Evolutionary conservation across 2,329 filamentous ascomycete species (phyloP), one percentile per base, ranked within the genome.

Genomic region (Colletotrichum ledebouriae): DNA sequence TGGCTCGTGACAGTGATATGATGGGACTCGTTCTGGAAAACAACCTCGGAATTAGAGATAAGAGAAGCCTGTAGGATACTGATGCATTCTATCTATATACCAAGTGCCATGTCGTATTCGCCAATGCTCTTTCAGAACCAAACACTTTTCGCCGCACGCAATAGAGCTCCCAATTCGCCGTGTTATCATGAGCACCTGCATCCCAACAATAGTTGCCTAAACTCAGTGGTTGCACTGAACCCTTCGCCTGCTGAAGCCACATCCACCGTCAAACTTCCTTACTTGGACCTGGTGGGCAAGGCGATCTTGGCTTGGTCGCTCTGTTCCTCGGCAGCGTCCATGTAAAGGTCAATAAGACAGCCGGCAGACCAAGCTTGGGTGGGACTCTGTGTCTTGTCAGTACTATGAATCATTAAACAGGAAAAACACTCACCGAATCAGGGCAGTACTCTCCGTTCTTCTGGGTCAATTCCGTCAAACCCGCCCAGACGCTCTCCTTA

Each of bases 291-390:
- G 59, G 74, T 59, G 12, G 75, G 75, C 65, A 77, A 63, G 11
- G 67, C 67, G 33, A 71, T 64, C 44, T 63, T 68, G 25, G 64
- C 29, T 71, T 59, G 64, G 55, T 73, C 73, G 12, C 73, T 77
- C 72, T 86, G 83, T 73, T 84, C 84, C 72, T 87, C 86, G 29
- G 86, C 85, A 17, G 94, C 95, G 78, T 99, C 96, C 85, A 97
- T 94, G 82, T 97, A 99, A 71, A 99, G 81, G 81, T 99, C 96
- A 75, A 99, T 93, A 76, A 99, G 84, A 78, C 96, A 98, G 22
- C 93, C 92, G 34, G 96, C 93, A 60, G 94, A 98, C 96, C 96
- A 99, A 60, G 96, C 92, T 80, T 99, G 96, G 0, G 96, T 98
- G 29, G 96, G 96, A 60, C 92, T 96, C 90, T 96, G 76, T 34